Base-by-base conservation (phyloP, 2,329 filamentous ascomycete genomes). In the Neofusicoccum kwambonambiense region DNA sequence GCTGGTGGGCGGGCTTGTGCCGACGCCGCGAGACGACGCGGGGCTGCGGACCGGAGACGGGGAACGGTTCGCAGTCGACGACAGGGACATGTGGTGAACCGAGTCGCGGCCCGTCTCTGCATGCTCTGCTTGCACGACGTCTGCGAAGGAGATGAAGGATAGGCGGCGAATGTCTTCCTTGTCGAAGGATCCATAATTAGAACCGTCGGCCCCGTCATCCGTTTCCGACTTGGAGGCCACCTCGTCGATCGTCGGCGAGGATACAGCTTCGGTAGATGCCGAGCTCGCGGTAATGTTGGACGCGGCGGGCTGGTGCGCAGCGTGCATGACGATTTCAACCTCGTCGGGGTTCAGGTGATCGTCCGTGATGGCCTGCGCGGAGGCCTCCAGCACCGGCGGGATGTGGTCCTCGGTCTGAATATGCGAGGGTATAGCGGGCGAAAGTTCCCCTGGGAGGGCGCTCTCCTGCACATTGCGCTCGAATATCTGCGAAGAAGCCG, bases 91-190 rank as follows among this genome's bases (percentile, higher is more conserved):
- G 66, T 90, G 79, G 74, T 92, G 88, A 64, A 91, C 83, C 64
- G 88, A 89, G 66, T 94, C 90, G 68, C 89, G 83, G 69, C 84
- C 88, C 52, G 85, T 83, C 42, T 88, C 85, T 35, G 86, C 87
- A 71, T 94, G 91, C 75, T 95, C 91, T 39, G 89, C 86, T 75
- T 96, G 92, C 45, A 98, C 92, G 9, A 98, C 92, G 72, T 98
- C 94, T 67, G 94, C 93, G 77, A 98, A 98, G 7, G 93, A 97
- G 74, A 98, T 96, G 80, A 98, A 98, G 76, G 91, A 95, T 67
- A 98, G 80, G 22, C 94, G 88, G 51, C 92, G 89, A 17, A 96
- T 86, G 72, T 97, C 93, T 52, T 87, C 84, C 44, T 84, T 86
- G 72, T 97, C 93, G 67, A 94, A 81, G 51, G 89, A 87, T 37